phyloP scores from a whole-genome alignment of 2,329 filamentous ascomycete genomes.

The Paecilomyces sp. region DNA sequence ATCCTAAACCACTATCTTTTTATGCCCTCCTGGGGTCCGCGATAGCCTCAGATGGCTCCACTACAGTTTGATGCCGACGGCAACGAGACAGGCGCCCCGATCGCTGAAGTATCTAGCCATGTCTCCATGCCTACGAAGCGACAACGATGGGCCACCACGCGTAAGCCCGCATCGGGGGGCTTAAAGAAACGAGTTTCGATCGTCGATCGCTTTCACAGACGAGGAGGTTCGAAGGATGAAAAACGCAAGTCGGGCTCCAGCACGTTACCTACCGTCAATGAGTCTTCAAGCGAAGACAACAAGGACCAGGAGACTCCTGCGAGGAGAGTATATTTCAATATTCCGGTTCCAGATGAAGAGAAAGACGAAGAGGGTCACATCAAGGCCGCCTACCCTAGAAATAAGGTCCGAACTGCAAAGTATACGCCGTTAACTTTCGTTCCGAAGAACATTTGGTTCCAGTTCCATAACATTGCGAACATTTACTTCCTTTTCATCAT shows the following conservation, averaged over 20 bases:
- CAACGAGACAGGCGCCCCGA: constrained; percentile 19
- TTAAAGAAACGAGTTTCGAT: constrained; percentile 75
- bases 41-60: constrained; percentile 30
- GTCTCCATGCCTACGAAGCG: constrained; percentile 62
- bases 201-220: constrained; percentile 65
- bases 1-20: constrained; percentile 10
- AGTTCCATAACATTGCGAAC: constrained; percentile 98
- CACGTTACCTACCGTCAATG: constrained; percentile 26
- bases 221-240: constrained; percentile 60
- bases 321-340: constrained; percentile 75
- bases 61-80: constrained; percentile 26
- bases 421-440: constrained; percentile 94
- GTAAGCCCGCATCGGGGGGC: constrained; percentile 67
- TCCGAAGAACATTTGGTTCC: constrained; percentile 94
- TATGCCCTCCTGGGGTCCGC: constrained; percentile 19
- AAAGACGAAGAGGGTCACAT: constrained; percentile 77
- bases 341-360: constrained; percentile 65
- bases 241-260: constrained; percentile 47
- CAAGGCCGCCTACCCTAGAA: constrained; percentile 64
- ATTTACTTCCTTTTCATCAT: constrained; percentile 97
- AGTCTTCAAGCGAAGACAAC: constrained; percentile 13
- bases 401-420: constrained; percentile 97
- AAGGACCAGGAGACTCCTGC: constrained; percentile 20
- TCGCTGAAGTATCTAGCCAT: constrained; percentile 34
- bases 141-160: constrained; percentile 94